Evolutionary conservation across 768 basidiomycete species (phyloP), one percentile per base, ranked within the genome.

Genomic region (Amanita brunnescens): DNA sequence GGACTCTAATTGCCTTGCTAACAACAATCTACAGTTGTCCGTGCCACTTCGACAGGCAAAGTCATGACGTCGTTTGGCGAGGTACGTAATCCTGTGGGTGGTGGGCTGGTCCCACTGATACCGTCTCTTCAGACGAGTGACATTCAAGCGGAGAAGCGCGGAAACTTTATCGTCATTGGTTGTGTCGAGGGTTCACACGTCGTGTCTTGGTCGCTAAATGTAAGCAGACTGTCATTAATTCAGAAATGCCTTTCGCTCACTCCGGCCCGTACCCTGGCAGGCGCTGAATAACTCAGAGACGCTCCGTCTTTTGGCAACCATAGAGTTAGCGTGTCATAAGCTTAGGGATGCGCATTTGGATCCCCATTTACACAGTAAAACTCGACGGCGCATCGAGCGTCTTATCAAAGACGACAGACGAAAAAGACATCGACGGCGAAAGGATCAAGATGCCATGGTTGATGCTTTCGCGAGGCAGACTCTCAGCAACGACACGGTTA

Each of bases 381-480:
- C 74, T 24, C 79, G 87, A 43, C 78, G 85, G 58, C 79, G 81
- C 58, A 79, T 91, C 47, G 85, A 90, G 57, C 77, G 85, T 29
- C 70, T 85, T n/a, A 89, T 91, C 62, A 89, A 87, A 63, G 89
- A 91, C 42, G 89, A 91, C 69, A 76, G 87, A 56, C 76, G 87
- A 58, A 80, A 77, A 65, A 76, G 89, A 57, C 89, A 91, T 66
- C 85, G 77, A 59, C 75, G 88, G 50, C 83, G 88, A 59, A 87
- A 86, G 62, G 89, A 91, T 60, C 86, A 89, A 60, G 89, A 91
- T 49, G 74, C 83, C 21, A 81, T 91, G 76, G 73, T 91, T 53
- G 83, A 86, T 61, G 83, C 86, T 5, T 90, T 91, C 62, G 80
- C 85, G 37, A 80, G 67, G 53, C 76, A 77, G 60, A 71, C 72